Base-by-base conservation (phyloP, 2,329 filamentous ascomycete species). In the Exophiala phaeomuriformis region DNA sequence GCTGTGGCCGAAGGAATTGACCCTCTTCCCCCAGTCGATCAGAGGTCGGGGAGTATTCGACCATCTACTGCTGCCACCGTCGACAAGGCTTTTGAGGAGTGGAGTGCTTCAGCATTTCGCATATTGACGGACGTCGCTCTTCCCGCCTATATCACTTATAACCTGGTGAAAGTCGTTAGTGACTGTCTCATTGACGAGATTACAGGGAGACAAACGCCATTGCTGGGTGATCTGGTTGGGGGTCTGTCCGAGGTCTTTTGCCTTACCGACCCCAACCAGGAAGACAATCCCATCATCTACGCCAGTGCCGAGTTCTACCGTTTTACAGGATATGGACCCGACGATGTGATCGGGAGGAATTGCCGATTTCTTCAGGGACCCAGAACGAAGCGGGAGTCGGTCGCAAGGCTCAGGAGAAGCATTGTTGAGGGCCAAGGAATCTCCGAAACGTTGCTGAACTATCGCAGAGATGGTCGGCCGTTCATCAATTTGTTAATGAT, bases 231-330 rank as follows among this genome's bases (percentile, higher is more conserved):
- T 40, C 55, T 73, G 40, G 68, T 73, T 1, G 67, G 68, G 1
- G 70, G 69, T 35, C 52, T 75, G 33, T 72, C 71, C 31, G 72
- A 75, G 56, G 70, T 73, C 2, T 75, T 73, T 55, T 75, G 72
- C 51, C 63, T 75, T 4, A 68, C 69, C 1, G 72, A 75, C 60
- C 72, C 72, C 6, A 68, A 67, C 10, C 58, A 71, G 33, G 63
- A 65, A 6, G 72, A 74, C 57, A 74, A 73, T 55, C 72, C 72
- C 1, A 73, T 75, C 51, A 67, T 74, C 1, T 75, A 72, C 58
- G 71, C 72, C 32, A 72, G 69, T 10, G 68, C 73, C 56, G 72
- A 72, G 49, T 75, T 75, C 62, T 74, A 72, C 62, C 66, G 68
- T 41, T 69, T 67, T 27, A 70, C 71, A 2, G 69, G 72, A 39